Evolutionary conservation across 129 eudicot species (phyloP).

Genomic region (Chrysanthemum lavandulifolium): DNA sequence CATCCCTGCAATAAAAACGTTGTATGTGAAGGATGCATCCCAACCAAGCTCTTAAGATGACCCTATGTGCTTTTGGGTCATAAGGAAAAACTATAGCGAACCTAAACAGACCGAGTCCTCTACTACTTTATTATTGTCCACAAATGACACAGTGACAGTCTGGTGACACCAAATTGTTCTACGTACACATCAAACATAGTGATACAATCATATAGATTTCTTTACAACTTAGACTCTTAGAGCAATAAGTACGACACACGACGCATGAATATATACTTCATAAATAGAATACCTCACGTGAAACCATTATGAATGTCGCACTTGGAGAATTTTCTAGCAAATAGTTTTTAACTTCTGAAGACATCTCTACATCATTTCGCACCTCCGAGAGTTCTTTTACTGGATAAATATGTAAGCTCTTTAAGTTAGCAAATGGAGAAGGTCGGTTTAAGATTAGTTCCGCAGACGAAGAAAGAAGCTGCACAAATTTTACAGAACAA

Average conservation of each 20-base stretch:
- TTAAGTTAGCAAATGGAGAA: conserved; percentile 21
- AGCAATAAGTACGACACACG: neutral
- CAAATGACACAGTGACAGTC: too few species aligned
- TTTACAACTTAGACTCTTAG: neutral
- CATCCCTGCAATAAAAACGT: too few species aligned
- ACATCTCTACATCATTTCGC: neutral
- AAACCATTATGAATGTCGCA: conserved; percentile 7
- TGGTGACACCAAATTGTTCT: too few species aligned
- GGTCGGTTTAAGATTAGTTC: conserved; percentile 15
- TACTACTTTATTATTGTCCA: too few species aligned
- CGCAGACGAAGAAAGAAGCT: neutral
- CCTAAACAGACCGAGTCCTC: too few species aligned
- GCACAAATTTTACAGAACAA: neutral
- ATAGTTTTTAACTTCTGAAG: conserved; percentile 11
- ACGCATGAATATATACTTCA: neutral
- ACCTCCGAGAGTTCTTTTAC: neutral
- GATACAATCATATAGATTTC: neutral
- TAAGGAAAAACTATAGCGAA: too few species aligned
- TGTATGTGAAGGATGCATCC: too few species aligned
- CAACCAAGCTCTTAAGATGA: too few species aligned
- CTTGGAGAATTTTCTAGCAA: conserved; percentile 11
- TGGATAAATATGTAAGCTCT: neutral
- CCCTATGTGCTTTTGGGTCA: too few species aligned
- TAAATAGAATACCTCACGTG: neutral
- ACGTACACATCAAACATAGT: too few species aligned